Evolutionary conservation across 176 grass and related monocot species (phyloP), one percentile per base, ranked within the genome.

Genomic region (Triticum turgidum): DNA sequence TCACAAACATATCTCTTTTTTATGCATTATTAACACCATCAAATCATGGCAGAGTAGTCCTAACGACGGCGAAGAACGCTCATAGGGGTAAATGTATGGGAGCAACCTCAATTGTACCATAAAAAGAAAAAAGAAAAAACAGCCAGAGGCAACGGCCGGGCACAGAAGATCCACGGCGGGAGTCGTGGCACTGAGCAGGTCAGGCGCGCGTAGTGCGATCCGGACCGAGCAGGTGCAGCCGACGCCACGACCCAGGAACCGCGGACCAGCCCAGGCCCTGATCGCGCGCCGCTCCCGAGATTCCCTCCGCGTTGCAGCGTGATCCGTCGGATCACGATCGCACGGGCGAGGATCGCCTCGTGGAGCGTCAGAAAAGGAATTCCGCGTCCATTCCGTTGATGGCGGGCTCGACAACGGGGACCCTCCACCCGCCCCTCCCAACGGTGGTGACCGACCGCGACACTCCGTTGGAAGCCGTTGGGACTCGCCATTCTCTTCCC

Each of bases 341-440:
- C 11, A 49, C 71, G 39, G 58, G 13, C 3, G 18, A 34, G 9
- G 11, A 0, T 22, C 13, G 35, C 14, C 14, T 1, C 7, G 15
- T 8, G 49, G 58, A 84, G 82, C 69, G 69, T 75, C 52, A 0
- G 54, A 21, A 5, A 8, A 29, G 39, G 25, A 33, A 25, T 42
- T 42, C 15, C 2, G 58, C 58, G 38, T 42, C 70, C 38, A 37
- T 45, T 76, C 69, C 69, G 56, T 64, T 14, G 82, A 29, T 73
- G 69, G 82, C 82, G 82, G 24, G 37, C 34, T n/a, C 21, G 15
- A 7, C 66, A 39, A 59, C 81, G 81, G 39, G 67, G 39, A 73
- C 81, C 81, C 22, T 41, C 22, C 69, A 61, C 33, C 49, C 7
- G 22, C 72, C 72, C 72, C 5, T 14, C 54, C 18, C 18, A 21